Percentiles rank a stretch among this genome's conserved stretches.
Evolutionary conservation across 495 filamentous ascomycete species (phyloP).

Genomic region (Penicillium tannophilum): DNA sequence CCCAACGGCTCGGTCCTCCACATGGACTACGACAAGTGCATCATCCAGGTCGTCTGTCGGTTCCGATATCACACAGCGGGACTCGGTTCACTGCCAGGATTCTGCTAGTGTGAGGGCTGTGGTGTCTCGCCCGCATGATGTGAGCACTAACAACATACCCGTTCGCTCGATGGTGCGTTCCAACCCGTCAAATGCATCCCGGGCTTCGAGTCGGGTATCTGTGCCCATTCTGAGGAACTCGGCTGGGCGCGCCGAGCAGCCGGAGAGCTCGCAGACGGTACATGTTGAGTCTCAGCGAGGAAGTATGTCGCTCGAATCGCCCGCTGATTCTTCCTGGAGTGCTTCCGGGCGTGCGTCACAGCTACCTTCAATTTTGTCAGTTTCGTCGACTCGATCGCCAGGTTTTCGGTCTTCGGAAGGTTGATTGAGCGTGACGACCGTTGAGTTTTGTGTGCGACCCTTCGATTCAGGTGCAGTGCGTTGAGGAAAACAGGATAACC

Average conservation of each 20-base stretch:
- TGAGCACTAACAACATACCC: neutral
- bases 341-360: neutral
- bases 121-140: neutral
- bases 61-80: neutral
- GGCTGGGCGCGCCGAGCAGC: neutral
- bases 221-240: neutral
- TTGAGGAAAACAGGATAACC: neutral
- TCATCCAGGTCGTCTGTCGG: neutral
- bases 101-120: neutral
- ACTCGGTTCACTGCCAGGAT: constrained; percentile 8
- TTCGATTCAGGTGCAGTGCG: neutral
- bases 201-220: constrained; percentile 15
- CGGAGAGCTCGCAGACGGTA: neutral
- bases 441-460: neutral
- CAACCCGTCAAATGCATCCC: constrained; percentile 9
- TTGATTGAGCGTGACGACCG: neutral
- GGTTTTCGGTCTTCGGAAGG: constrained; percentile 15
- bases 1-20: constrained; percentile 12
- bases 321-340: constrained; percentile 1
- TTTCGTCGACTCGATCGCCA: constrained; percentile 10
- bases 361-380: neutral
- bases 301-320: constrained; percentile 2
- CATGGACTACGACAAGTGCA: constrained; percentile 15
- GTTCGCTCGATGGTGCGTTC: neutral
- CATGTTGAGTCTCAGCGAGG: neutral